A percentile compares a stretch with the other conserved stretches of the same genome.
Conservation (phyloP, 225 moss, liverwort and hornwort genomes). For the Rhytidiadelphus loreus region DNA sequence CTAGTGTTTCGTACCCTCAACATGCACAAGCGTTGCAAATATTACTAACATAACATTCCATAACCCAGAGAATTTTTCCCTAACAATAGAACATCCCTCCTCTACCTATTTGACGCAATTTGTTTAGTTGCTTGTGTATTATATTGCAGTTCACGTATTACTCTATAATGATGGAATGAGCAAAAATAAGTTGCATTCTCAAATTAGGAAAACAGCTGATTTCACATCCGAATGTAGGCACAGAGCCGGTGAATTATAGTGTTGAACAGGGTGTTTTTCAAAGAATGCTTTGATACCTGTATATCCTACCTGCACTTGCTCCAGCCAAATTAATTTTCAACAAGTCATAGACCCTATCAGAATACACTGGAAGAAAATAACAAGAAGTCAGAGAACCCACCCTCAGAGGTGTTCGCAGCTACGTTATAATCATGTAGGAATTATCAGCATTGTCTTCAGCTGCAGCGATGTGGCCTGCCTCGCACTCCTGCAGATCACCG, state of each 20-base stretch:
- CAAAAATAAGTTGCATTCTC: background rate
- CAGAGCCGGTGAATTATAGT: background rate
- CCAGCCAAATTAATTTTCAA: background rate
- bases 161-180: background rate
- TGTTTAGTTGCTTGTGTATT: background rate
- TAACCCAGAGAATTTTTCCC: background rate
- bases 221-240: background rate
- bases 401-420: background rate
- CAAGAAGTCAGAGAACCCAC: background rate
- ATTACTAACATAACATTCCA: background rate
- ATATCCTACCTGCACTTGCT: background rate
- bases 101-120: background rate
- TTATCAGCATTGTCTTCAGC: background rate
- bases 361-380: background rate
- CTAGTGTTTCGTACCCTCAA: background rate
- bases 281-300: background rate
- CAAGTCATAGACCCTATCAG: background rate
- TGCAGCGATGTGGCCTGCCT: conserved; percentile 42
- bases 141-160: background rate
- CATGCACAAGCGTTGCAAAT: background rate
- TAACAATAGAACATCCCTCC: background rate
- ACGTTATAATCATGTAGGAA: background rate
- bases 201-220: background rate
- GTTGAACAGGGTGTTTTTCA: background rate
- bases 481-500: conserved; percentile 41